Percentiles rank a stretch among this genome's conserved stretches.
Conservation (phyloP, 148 eudicot species). For the Persicaria maculosa region DNA sequence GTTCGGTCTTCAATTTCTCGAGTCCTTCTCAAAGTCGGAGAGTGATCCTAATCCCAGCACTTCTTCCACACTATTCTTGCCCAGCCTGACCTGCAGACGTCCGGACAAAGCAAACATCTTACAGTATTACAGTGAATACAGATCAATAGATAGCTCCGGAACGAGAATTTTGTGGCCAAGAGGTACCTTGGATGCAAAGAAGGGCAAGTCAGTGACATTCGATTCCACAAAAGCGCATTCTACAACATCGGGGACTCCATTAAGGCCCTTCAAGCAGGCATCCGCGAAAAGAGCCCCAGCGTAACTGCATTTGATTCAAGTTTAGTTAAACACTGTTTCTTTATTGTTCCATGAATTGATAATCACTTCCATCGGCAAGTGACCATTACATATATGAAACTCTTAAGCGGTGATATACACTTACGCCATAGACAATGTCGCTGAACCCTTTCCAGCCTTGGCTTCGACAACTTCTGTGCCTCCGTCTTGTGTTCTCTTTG, state of each 20-base stretch:
- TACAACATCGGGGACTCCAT: conserved; percentile 93
- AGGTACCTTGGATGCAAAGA: conserved; percentile 87
- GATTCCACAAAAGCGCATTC: conserved; percentile 91
- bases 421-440: conserved; percentile 97
- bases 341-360: too few species aligned
- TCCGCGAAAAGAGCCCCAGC: conserved; percentile 95
- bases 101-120: neutral
- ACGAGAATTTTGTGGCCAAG: neutral
- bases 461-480: conserved; percentile 95
- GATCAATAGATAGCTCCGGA: too few species aligned
- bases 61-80: conserved; percentile 91
- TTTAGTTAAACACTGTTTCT: neutral
- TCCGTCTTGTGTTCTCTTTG: conserved; percentile 87
- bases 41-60: conserved; percentile 61
- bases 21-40: conserved; percentile 58
- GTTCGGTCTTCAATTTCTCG: conserved; percentile 56
- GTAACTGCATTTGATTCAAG: conserved; percentile 35
- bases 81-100: conserved; percentile 70
- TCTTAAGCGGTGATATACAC: conserved; percentile 14
- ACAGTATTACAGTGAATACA: too few species aligned
- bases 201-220: conserved; percentile 59
- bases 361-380: neutral
- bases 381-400: neutral
- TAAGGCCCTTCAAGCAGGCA: conserved; percentile 97
- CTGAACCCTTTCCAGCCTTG: conserved; percentile 98